Conservation (phyloP, 257 asterid genomes). For the Echites panduratus region DNA sequence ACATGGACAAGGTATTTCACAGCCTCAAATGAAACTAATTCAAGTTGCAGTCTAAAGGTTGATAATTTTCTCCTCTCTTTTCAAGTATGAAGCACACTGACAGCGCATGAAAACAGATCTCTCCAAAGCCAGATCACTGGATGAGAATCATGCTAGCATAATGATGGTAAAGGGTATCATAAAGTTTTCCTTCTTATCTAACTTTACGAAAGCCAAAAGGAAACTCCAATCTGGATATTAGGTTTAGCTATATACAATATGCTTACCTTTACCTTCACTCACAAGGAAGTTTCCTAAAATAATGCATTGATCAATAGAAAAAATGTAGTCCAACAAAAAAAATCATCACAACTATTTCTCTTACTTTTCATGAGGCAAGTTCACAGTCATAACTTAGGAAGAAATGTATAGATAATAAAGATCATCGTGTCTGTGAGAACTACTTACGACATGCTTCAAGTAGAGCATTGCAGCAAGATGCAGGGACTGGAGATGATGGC, state of each 20-base stretch:
- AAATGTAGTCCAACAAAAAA: not conserved
- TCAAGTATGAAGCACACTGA: not conserved
- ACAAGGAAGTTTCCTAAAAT: not conserved
- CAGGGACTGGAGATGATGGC: constrained; percentile 99
- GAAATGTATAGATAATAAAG: not conserved
- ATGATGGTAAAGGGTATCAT: not conserved
- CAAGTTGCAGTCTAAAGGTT: not conserved
- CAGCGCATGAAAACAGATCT: not conserved
- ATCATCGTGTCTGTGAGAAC: not conserved
- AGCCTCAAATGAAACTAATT: not conserved
- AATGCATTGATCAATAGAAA: not conserved
- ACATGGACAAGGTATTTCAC: not conserved
- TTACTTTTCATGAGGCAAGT: not conserved
- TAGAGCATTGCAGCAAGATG: constrained; percentile 99
- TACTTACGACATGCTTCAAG: constrained; percentile 87
- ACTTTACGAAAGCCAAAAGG: not conserved
- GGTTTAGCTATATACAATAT: not conserved
- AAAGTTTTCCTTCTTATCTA: not conserved
- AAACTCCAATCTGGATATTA: not conserved
- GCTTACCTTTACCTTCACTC: not conserved
- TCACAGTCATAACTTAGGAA: not conserved
- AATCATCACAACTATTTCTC: not conserved
- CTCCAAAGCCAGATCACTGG: not conserved
- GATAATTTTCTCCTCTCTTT: not conserved
- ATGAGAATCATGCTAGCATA: not conserved